Evolutionary conservation across 352 stramenopile genomes (phyloP).

Genomic region (Plasmopara viticola): DNA sequence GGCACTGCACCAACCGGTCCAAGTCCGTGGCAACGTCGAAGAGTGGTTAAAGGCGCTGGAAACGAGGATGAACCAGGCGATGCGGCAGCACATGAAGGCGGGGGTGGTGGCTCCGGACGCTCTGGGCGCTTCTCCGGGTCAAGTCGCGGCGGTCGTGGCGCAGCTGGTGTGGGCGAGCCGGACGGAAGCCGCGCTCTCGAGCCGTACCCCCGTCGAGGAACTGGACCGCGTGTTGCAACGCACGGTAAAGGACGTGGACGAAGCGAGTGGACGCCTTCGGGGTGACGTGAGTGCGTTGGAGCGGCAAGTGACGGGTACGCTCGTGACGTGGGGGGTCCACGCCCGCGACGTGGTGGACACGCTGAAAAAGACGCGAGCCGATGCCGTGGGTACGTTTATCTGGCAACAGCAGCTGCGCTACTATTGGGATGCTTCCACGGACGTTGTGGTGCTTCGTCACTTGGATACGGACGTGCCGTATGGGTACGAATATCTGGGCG

Average conservation of each 20-base stretch:
- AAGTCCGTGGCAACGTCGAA: slow-evolving; percentile 85
- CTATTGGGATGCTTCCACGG: slow-evolving; percentile 87
- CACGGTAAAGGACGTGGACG: slow-evolving; percentile 81
- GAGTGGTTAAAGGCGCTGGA: slow-evolving; percentile 87
- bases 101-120: too few relatives aligned
- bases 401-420: slow-evolving; percentile 94
- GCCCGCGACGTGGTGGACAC: slow-evolving; percentile 84
- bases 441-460: slow-evolving; percentile 88
- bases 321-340: slow-evolving; percentile 92
- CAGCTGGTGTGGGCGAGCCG: slow-evolving; percentile 91
- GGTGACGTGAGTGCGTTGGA: slow-evolving; percentile 83
- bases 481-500: slow-evolving; percentile 94
- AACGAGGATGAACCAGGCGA: slow-evolving; percentile 86
- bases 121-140: too few relatives aligned
- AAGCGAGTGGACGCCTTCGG: slow-evolving; percentile 90
- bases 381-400: slow-evolving; percentile 84
- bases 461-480: slow-evolving; percentile 87
- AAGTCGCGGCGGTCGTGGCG: slow-evolving; percentile 90
- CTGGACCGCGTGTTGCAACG: slow-evolving; percentile 71
- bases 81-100: slow-evolving; percentile 91
- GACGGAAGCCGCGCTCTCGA: slow-evolving; percentile 78
- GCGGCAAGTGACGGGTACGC: slow-evolving; percentile 89
- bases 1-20: slow-evolving; percentile 88
- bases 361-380: slow-evolving; percentile 61
- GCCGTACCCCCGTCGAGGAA: slow-evolving; percentile 28